phyloP scores from a whole-genome alignment of 2,329 filamentous ascomycete genomes.

The Allantophomopsis lycopodina region DNA sequence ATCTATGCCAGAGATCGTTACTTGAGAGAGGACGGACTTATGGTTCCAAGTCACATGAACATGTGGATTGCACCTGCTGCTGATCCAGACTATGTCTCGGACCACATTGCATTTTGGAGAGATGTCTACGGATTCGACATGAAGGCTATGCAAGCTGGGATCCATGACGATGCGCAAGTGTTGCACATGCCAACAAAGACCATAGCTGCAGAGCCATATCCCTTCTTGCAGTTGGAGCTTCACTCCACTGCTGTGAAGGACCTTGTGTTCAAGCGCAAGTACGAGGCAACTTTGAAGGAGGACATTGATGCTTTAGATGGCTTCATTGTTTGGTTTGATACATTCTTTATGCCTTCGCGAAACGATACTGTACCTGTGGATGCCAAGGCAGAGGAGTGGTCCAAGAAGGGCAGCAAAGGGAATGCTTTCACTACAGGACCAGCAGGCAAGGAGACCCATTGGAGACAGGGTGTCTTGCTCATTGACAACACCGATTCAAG shows the following conservation, averaged over 20 bases:
- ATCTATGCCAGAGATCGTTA: constrained; percentile 81
- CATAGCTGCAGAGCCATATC: constrained; percentile 42
- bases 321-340: constrained; percentile 88
- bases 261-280: constrained; percentile 60
- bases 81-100: constrained; percentile 63
- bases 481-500: constrained; percentile 40
- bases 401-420: constrained; percentile 39
- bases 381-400: constrained; percentile 49
- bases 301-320: constrained; percentile 66
- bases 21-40: constrained; percentile 63
- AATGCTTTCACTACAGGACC: constrained; percentile 87
- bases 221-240: constrained; percentile 66
- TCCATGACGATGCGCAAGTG: constrained; percentile 71
- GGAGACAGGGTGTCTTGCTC: constrained; percentile 72
- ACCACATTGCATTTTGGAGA: constrained; percentile 76
- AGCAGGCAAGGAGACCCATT: constrained; percentile 65
- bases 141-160: constrained; percentile 73
- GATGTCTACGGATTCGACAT: constrained; percentile 94
- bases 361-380: constrained; percentile 30
- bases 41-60: constrained; percentile 77
- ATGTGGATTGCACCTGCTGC: constrained; percentile 71
- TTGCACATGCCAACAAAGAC: constrained; percentile 51
- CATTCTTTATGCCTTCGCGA: constrained; percentile 63
- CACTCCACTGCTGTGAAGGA: constrained; percentile 60
- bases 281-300: constrained; percentile 44